Percentiles rank a stretch among this genome's conserved stretches.
phyloP scores from a whole-genome alignment of 768 basidiomycete genomes.

The Neoboletus magnificus region DNA sequence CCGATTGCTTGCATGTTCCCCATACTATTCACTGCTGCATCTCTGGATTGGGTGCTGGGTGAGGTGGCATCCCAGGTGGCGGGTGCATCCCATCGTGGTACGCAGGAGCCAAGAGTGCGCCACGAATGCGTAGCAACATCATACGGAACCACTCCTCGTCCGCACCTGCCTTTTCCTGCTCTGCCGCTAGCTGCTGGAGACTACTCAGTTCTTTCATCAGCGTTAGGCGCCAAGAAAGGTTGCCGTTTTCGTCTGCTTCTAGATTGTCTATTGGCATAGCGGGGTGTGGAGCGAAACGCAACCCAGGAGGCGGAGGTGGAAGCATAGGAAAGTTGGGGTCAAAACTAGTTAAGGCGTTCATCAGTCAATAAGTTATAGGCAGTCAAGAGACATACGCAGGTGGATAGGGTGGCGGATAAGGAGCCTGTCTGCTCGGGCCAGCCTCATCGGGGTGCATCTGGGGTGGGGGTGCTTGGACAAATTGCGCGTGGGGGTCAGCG shows the following conservation, averaged over 20 bases:
- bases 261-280: conserved; percentile 68
- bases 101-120: conserved; percentile 58
- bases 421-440: conserved; percentile 54
- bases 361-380: neutral
- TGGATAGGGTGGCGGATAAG: conserved; percentile 61
- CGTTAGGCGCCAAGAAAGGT: conserved; percentile 74
- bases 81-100: conserved; percentile 38
- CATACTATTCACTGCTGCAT: conserved; percentile 24
- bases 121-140: conserved; percentile 79
- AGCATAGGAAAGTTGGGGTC: conserved; percentile 73
- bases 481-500: conserved; percentile 54
- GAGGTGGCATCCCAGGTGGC: conserved; percentile 35
- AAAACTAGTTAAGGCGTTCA: conserved; percentile 44
- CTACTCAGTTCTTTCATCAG: conserved; percentile 79
- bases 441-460: conserved; percentile 60
- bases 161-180: conserved; percentile 79
- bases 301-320: conserved; percentile 43
- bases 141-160: conserved; percentile 84
- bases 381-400: conserved; percentile 40
- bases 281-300: conserved; percentile 58
- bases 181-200: conserved; percentile 70
- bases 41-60: conserved; percentile 34
- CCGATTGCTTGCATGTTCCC: no score
- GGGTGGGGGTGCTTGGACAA: conserved; percentile 44
- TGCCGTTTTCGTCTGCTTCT: conserved; percentile 74